Base-by-base conservation (phyloP, 768 basidiomycete genomes). In the Hygrophorus pudorinus region DNA sequence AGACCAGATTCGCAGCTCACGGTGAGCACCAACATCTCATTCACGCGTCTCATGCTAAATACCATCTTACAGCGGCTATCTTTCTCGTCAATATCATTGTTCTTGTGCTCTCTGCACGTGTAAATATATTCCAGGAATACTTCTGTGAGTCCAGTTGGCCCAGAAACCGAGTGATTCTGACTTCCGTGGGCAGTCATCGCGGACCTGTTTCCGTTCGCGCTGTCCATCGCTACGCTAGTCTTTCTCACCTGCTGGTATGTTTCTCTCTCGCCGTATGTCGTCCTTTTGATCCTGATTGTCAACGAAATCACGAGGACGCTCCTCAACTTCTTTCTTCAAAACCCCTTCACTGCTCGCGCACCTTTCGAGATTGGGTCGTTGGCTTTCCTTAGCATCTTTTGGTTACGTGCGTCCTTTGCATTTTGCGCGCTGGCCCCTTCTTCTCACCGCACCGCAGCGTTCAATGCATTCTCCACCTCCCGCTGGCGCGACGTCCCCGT, bases 401-500 rank as follows among this genome's bases (percentile, higher is more conserved):
- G 78, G 78, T 59, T 79, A 4, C 66, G 78, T 78, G 48, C 48
- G 70, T 49, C 8, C 18, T 5, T 28, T 10, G n/a, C n/a, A n/a
- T 36, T 45, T 37, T n/a, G 16, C 13, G 36, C 9, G 3, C 2
- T 8, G 18, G 14, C 14, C 6, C 17, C 3, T 46, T 12, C 31
- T 49, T 5, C 45, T 17, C 17, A 29, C 28, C 31, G 5, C 17
- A 16, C 27, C 33, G 11, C 44, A 76, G 76, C 66, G 0, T 74
- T 75, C 67, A 78, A 75, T 52, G 67, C 71, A 11, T 79, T 81
- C 58, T 79, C 78, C 1, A 78, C 74, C 13, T 66, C 71, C 11
- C 71, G 78, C 29, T 81, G 77, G 77, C 58, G 56, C 20, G 54
- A 63, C 34, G 60, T 75, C 17, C 72, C 74, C 12, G 58, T 72